Evolutionary conservation across 345 rosid genomes (phyloP).

Genomic region (Toxicodendron radicans): DNA sequence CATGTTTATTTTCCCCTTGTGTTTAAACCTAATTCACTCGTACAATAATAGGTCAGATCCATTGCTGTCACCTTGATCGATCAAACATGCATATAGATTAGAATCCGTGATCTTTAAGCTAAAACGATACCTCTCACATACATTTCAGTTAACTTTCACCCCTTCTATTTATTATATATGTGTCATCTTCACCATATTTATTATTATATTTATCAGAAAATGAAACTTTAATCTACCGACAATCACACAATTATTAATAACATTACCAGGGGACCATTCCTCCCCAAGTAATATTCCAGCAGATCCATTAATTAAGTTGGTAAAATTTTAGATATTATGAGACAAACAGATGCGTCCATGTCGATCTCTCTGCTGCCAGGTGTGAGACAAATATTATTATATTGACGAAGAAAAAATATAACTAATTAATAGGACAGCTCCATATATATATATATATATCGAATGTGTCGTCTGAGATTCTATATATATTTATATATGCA

Average conservation of each 20-base stretch:
- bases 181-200: conserved; percentile 3
- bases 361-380: too few relatives aligned
- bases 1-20: not conserved
- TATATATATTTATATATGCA: too few relatives aligned
- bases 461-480: too few relatives aligned
- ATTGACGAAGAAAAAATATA: too few relatives aligned
- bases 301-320: too few relatives aligned
- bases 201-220: not conserved
- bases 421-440: too few relatives aligned
- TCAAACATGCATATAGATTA: not conserved
- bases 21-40: conserved; percentile 1
- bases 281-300: too few relatives aligned
- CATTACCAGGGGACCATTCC: too few relatives aligned
- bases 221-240: not conserved
- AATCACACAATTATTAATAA: not conserved
- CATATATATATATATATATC: too few relatives aligned
- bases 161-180: not conserved
- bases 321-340: too few relatives aligned
- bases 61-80: conserved; percentile 17
- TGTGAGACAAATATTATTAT: too few relatives aligned
- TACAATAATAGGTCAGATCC: conserved; percentile 28
- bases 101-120: conserved; percentile 36
- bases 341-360: too few relatives aligned
- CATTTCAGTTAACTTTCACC: not conserved
- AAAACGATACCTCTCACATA: conserved; percentile 5